Evolutionary conservation across 1,139 yeast species (phyloP).

Genomic region (Geotrichum australiense): DNA sequence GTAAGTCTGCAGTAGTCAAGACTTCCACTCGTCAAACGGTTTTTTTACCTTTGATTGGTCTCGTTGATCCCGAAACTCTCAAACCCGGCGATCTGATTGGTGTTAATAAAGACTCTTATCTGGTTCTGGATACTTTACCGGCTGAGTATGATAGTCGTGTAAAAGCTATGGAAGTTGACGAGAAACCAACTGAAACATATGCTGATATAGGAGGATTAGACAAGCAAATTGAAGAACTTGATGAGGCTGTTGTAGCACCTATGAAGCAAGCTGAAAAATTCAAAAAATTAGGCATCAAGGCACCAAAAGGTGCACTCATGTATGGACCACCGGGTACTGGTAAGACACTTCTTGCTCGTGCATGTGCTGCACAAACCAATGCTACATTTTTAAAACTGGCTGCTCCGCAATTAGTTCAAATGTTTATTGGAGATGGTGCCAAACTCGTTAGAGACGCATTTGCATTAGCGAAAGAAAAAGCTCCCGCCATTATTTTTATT

Average conservation of each 20-base stretch:
- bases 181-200: conserved; percentile 94
- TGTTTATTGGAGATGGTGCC: conserved; percentile 99
- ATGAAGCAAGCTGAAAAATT: conserved; percentile 98
- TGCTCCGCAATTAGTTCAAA: conserved; percentile 97
- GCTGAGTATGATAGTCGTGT: conserved; percentile 97
- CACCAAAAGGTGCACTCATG: conserved; percentile 98
- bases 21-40: conserved; percentile 97
- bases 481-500: conserved; percentile 94
- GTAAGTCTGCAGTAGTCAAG: conserved; percentile 97
- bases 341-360: conserved; percentile 91
- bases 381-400: conserved; percentile 97
- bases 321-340: conserved; percentile 99
- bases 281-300: conserved; percentile 84
- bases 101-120: conserved; percentile 92
- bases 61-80: conserved; percentile 79
- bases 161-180: conserved; percentile 99
- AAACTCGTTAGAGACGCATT: conserved; percentile 96
- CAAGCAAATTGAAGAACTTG: conserved; percentile 94
- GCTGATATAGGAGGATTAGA: conserved; percentile 97
- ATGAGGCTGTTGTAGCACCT: conserved; percentile 96
- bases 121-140: conserved; percentile 89
- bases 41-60: conserved; percentile 88
- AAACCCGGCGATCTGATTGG: conserved; percentile 97
- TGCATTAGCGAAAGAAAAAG: conserved; percentile 97
- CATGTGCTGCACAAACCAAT: conserved; percentile 98